Evolutionary conservation across 2,329 filamentous ascomycete species (phyloP), one percentile per base, ranked within the genome.

Genomic region (Diaporthe citrichinensis): DNA sequence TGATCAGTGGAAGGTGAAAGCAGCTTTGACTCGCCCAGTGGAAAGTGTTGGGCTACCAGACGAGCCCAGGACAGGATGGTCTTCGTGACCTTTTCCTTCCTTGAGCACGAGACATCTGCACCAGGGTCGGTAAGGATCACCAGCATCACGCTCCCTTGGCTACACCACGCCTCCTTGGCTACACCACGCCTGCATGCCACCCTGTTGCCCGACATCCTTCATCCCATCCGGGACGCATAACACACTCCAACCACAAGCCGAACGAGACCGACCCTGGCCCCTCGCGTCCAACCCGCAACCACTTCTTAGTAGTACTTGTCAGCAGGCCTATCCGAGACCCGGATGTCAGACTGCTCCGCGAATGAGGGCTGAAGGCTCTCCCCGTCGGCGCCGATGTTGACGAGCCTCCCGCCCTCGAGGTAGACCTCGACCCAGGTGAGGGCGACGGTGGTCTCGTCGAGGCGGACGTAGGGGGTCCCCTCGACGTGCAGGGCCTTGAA

Each of bases 281-380:
- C 41, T 17, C 17, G 7, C 53, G 31, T 57, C 53, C 25, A 41
- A 17, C 9, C 6, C 23, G 6, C 34, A 15, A 6, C 4, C 57
- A 41, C 5, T 9, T 12, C 36, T 71, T n/a, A 57, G 25, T 41
- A 71, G n/a, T 71, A 71, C 67, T 71, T 71, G 4, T 71, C 51
- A 57, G 51, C 67, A 10, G 49, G 17, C 67, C 36, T 57, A 3
- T 57, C 67, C 14, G 67, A 36, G n/a, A 31, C 53, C 15, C 51
- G 67, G 23, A 57, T 71, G 36, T 71, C n/a, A 2, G 49, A 71
- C 49, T 44, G 67, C 34, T 71, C 67, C 67, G 34, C 34, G 9
- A 71, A 67, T 10, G 67, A 71, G 12, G 67, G 67, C 67, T 57
- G 67, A 8, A 71, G 67, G 31, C 67, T 71, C 34, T 55, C 34